Base-by-base conservation (phyloP, 139 green algal genomes). In the Dunaliella primolecta region DNA sequence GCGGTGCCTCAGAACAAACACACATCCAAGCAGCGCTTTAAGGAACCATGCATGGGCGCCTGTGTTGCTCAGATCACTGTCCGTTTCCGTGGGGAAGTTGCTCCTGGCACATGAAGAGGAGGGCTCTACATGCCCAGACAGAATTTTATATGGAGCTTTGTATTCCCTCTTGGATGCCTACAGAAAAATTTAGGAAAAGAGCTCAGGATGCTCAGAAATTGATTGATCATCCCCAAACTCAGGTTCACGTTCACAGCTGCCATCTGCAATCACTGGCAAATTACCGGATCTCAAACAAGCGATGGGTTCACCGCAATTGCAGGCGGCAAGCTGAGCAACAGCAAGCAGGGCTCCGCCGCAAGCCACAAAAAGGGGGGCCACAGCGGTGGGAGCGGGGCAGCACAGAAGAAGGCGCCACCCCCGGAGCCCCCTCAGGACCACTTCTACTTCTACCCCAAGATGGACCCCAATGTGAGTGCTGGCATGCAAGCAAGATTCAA, bases 381-480 rank as follows among this genome's bases (percentile, higher is more conserved):
- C 2, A 38, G 57, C 25, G 36, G 82, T 57, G 24, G 30, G 36
- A 88, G 86, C 74, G 82, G 78, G 34, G 37, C 75, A 1, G 56
- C 34, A 0, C 31, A 30, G 24, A 81, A 80, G n/a, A 80, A 81
- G 76, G 3, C 56, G 55, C 74, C 72, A 31, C 77, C 83, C 20
- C 80, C 82, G 32, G 78, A 86, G 86, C 82, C 85, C 31, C 78
- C 86, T 2, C n/a, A 46, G 3, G 87, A 90, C 33, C 87, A 90
- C 77, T 90, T 90, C 38, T 90, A 90, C 87, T 84, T 83, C 55
- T 87, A 87, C 76, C 76, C 76, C 55, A 90, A 88, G 81, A 35
- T 90, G 7, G 75, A 88, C 31, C 84, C 81, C 29, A 75, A 85
- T 46, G 83, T 89, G 64, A 85, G 83, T 35, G 11, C 1, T 32